Conservation (phyloP, 495 filamentous ascomycete species). For the Podospora bellae-mahoneyi region DNA sequence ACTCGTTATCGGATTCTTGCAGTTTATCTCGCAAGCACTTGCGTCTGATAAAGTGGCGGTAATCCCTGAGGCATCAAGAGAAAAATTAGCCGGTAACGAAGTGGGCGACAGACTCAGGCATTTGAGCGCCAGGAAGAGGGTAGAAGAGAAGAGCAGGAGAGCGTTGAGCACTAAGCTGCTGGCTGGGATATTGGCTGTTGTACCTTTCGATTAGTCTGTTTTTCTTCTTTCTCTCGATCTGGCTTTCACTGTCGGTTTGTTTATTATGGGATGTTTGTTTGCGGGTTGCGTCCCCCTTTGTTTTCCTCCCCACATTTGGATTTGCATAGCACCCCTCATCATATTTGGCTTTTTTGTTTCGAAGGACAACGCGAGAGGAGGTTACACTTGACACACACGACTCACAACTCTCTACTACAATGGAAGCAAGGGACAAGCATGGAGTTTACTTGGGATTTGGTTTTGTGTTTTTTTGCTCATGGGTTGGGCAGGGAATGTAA, state of each 20-base stretch:
- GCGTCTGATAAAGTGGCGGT: not conserved
- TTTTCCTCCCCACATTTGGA: conserved; percentile 6
- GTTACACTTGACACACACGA: not conserved
- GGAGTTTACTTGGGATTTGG: not conserved
- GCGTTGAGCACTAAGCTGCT: not conserved
- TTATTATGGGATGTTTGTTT: conserved; percentile 4
- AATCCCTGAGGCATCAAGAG: not conserved
- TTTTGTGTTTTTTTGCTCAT: not conserved
- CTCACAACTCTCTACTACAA: not conserved
- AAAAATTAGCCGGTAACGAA: not conserved
- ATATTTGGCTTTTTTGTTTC: conserved; percentile 13
- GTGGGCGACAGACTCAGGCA: not conserved
- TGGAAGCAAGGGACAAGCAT: not conserved
- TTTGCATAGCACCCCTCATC: conserved; percentile 29
- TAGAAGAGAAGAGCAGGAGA: not conserved
- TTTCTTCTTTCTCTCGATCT: conserved; percentile 10
- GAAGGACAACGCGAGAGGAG: not conserved
- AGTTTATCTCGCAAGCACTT: not conserved
- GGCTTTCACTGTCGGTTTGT: not conserved
- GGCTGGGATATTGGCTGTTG: conserved; percentile 7
- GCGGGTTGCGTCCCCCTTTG: conserved; percentile 4
- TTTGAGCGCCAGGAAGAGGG: not conserved
- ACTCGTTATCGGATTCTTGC: not conserved
- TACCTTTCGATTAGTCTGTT: conserved; percentile 5
- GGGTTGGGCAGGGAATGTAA: not conserved